A percentile compares a stretch with the other conserved stretches of the same genome.
phyloP scores from a whole-genome alignment of 2,329 filamentous ascomycete species.

The Fusarium musae region DNA sequence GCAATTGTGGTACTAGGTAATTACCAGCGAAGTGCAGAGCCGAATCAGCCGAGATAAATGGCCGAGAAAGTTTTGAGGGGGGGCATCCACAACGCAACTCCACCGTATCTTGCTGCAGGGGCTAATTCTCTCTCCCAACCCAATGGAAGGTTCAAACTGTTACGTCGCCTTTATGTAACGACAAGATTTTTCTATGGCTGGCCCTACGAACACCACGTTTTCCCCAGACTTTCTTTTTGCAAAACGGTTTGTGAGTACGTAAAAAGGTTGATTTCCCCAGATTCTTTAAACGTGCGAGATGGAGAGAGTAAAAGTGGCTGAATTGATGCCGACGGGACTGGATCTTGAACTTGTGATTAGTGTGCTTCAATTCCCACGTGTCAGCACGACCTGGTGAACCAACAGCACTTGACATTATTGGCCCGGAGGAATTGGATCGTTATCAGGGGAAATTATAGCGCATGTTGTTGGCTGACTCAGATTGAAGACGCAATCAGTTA shows the following conservation, averaged over 20 bases:
- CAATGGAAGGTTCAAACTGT: constrained; percentile 16
- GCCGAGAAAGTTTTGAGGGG: not conserved
- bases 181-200: constrained; percentile 36
- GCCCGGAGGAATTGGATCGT: not conserved
- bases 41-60: constrained; percentile 4
- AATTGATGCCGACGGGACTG: constrained; percentile 19
- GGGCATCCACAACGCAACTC: not conserved
- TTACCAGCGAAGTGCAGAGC: not conserved
- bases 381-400: not conserved
- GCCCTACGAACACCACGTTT: constrained; percentile 23
- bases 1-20: not conserved
- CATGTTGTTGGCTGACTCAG: constrained; percentile 4
- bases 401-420: not conserved
- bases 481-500: not conserved
- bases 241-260: constrained; percentile 2
- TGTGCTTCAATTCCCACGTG: constrained; percentile 24
- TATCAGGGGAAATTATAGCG: constrained; percentile 4
- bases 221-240: constrained; percentile 32
- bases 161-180: constrained; percentile 44
- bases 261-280: constrained; percentile 28
- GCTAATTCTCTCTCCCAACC: not conserved
- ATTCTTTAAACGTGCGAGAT: constrained; percentile 2
- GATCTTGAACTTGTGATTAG: constrained; percentile 38
- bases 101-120: not conserved
- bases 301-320: not conserved